These are phyloP conservation scores for Tetracladium maxilliforme DNA, from an alignment of 2,329 filamentous ascomycete genomes.

Conservation along the genomic window DNA sequence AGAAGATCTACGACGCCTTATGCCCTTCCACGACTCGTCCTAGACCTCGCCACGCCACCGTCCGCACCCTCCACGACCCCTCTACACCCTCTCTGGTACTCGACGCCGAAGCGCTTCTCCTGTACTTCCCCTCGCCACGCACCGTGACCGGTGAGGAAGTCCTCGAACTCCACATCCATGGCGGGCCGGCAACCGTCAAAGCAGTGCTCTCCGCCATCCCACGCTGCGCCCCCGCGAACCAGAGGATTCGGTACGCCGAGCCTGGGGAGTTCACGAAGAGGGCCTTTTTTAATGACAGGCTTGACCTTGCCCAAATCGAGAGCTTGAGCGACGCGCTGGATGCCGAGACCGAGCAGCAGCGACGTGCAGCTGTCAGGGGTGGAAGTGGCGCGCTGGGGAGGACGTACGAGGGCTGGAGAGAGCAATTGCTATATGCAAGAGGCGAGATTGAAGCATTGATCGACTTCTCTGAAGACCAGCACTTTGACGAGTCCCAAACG, in stretches of 20 bases:
- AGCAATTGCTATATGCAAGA: conserved; percentile 61
- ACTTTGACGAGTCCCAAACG: conserved; percentile 78
- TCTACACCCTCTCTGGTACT: conserved; percentile 28
- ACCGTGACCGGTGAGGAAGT: conserved; percentile 90
- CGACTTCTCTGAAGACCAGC: conserved; percentile 93
- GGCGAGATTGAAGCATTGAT: conserved; percentile 92
- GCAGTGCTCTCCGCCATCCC: conserved; percentile 72
- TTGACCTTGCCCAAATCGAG: conserved; percentile 76
- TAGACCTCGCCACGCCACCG: conserved; percentile 47
- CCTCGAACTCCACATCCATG: conserved; percentile 88
- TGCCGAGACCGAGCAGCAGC: conserved; percentile 83
- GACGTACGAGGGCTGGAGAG: conserved; percentile 74
- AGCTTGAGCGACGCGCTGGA: conserved; percentile 46
- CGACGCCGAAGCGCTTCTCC: conserved; percentile 65
- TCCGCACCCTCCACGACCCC: conserved; percentile 62
- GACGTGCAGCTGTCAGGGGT: conserved; percentile 69
- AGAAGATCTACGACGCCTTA: conserved; percentile 41
- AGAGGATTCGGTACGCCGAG: conserved; percentile 68
- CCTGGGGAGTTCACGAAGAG: conserved; percentile 90
- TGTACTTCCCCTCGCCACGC: conserved; percentile 68
- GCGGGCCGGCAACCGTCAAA: conserved; percentile 75
- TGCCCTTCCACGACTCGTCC: conserved; percentile 39
- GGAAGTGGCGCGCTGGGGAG: conserved; percentile 53
- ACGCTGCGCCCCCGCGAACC: conserved; percentile 17
- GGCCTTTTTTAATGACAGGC: conserved; percentile 73